A percentile compares a stretch with the other conserved stretches of the same genome.
Evolutionary conservation across 768 basidiomycete genomes (phyloP).

Genomic region (Megacollybia marginata): DNA sequence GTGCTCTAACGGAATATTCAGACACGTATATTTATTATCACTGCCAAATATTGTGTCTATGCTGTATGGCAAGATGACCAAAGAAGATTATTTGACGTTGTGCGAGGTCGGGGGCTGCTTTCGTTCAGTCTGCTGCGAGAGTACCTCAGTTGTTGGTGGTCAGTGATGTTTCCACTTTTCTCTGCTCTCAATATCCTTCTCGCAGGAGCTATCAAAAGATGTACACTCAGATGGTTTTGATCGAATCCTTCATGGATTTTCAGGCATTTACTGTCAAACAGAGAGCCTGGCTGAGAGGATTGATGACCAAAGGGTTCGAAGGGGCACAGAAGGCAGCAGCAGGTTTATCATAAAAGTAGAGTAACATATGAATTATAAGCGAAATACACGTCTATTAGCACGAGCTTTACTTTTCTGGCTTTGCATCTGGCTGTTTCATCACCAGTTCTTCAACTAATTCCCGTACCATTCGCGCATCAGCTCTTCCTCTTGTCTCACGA

Average conservation of each 20-base stretch:
- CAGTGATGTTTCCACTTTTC: slow-evolving; percentile 13
- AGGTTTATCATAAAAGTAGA: slow-evolving; percentile 33
- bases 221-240: slow-evolving; percentile 41
- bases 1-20: slow-evolving; percentile 21
- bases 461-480: slow-evolving; percentile 59
- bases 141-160: slow-evolving; percentile 69
- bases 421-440: slow-evolving; percentile 3
- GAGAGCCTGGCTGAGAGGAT: slow-evolving; percentile 59
- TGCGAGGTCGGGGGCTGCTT: slow-evolving; percentile 45
- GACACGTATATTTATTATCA: slow-evolving; percentile 85
- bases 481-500: slow-evolving; percentile 71
- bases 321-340: slow-evolving; percentile 70
- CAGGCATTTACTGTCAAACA: slow-evolving; percentile 48
- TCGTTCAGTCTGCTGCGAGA: slow-evolving; percentile 36
- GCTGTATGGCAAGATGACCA: slow-evolving; percentile 75
- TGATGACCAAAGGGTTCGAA: slow-evolving; percentile 48
- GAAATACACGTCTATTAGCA: neutral
- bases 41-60: slow-evolving; percentile 78
- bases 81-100: slow-evolving; percentile 32
- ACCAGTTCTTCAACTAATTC: slow-evolving; percentile 43
- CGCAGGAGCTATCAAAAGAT: slow-evolving; percentile 52
- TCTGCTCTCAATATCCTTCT: neutral
- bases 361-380: neutral
- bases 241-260: slow-evolving; percentile 60
- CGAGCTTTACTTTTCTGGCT: neutral